Conservation (phyloP, 805 yeast species). For the Saccharomycopsis guyanensis region DNA sequence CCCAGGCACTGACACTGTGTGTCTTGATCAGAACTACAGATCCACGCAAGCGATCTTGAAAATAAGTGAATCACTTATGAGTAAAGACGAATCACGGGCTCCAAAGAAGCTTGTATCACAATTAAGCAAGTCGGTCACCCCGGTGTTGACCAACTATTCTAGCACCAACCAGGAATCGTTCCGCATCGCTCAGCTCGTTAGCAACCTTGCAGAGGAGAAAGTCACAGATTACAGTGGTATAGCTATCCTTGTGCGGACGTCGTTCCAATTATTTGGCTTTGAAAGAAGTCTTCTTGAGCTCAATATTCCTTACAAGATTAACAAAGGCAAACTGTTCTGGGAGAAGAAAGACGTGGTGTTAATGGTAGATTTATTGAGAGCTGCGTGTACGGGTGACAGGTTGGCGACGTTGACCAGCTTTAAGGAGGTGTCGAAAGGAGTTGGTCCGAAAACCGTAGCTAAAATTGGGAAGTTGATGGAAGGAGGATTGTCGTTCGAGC, state of each 20-base stretch:
- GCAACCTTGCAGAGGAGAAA: slow-evolving; percentile 34
- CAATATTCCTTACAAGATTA: slow-evolving; percentile 56
- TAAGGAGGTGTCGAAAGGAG: slow-evolving; percentile 54
- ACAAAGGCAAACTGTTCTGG: slow-evolving; percentile 77
- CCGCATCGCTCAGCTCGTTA: slow-evolving; percentile 25
- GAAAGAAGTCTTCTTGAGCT: slow-evolving; percentile 53
- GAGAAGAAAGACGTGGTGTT: slow-evolving; percentile 60
- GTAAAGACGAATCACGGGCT: slow-evolving; percentile 39
- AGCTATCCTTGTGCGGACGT: slow-evolving; percentile 63
- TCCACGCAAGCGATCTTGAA: slow-evolving; percentile 63
- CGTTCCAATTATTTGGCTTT: slow-evolving; percentile 50
- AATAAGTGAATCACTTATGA: slow-evolving; percentile 58
- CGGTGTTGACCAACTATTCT: background rate
- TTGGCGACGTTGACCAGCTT: slow-evolving; percentile 52
- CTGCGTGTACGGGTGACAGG: slow-evolving; percentile 54
- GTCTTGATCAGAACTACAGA: slow-evolving; percentile 67
- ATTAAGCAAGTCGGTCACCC: slow-evolving; percentile 15
- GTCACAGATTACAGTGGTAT: slow-evolving; percentile 43
- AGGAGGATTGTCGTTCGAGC: slow-evolving; percentile 10
- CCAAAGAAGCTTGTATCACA: slow-evolving; percentile 41
- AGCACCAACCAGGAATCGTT: background rate
- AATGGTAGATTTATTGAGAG: slow-evolving; percentile 57
- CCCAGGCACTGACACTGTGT: slow-evolving; percentile 28
- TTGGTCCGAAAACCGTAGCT: slow-evolving; percentile 51
- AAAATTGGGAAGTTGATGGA: slow-evolving; percentile 24